Evolutionary conservation across 1,284 basidiomycete genomes (phyloP).

Genomic region (Gymnopus androsaceus): DNA sequence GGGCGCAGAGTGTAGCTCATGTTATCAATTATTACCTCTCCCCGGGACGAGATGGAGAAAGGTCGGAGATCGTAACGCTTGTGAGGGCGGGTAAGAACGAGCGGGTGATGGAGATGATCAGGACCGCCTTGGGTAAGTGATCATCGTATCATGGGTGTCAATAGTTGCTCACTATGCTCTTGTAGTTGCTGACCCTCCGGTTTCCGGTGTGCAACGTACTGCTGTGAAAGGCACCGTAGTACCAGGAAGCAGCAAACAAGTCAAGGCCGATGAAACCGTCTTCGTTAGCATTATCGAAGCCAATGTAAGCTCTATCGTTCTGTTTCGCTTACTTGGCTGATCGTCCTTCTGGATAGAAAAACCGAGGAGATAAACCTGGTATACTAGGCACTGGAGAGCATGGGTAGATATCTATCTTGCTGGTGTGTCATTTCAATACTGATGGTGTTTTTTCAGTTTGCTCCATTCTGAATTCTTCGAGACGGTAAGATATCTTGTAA

Average conservation of each 20-base stretch:
- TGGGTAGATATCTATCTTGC: conserved; percentile 28
- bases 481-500: conserved; percentile 25
- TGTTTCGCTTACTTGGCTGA: conserved; percentile 18
- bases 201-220: conserved; percentile 44
- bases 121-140: conserved; percentile 54
- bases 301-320: conserved; percentile 7
- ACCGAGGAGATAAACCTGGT: conserved; percentile 29
- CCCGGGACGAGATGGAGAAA: conserved; percentile 38
- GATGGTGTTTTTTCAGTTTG: conserved; percentile 32
- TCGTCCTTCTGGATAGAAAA: conserved; percentile 17
- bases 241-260: conserved; percentile 23
- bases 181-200: conserved; percentile 23
- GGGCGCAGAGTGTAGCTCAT: conserved; percentile 56
- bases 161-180: not conserved
- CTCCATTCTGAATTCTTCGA: conserved; percentile 46
- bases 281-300: conserved; percentile 13
- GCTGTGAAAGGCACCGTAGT: conserved; percentile 32
- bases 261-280: conserved; percentile 32
- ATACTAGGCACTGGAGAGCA: conserved; percentile 39
- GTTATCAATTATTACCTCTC: conserved; percentile 68
- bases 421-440: too few species aligned
- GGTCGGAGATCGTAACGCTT: conserved; percentile 45
- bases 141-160: not conserved
- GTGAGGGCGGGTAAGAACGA: conserved; percentile 29
- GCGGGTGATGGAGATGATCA: conserved; percentile 46